Base-by-base conservation (phyloP, 2,329 filamentous ascomycete genomes). In the Fusarium sacchari region DNA sequence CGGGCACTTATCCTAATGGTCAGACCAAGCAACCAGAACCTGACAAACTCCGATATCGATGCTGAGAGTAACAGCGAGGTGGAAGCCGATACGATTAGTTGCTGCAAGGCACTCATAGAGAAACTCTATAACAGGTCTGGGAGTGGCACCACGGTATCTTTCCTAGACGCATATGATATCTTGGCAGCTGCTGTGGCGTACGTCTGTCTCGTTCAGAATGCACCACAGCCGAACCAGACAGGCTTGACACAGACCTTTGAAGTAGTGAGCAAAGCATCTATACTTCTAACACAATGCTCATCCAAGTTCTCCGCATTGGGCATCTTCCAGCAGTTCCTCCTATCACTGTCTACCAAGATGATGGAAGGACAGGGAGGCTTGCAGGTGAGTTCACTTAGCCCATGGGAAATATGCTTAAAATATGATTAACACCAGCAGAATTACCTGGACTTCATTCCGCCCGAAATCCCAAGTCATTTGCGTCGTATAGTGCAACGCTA, bases 211-310 rank as follows among this genome's bases (percentile, higher is more conserved):
- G 40, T 44, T 20, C 68, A 71, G 4, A 26, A 37, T 0, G 4
- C 36, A 24, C 28, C 63, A 0, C 46, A 56, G 6, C n/a, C 24
- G 1, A 55, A 46, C 1, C 69, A 72, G 6, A 26, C 44, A 6
- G 68, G 55, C 7, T 55, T 72, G 22, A 56, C 69, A 0, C 68
- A 72, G 5, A 72, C 47, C 0, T 72, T 72, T 10, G 68, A 72
- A 13, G 43, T 72, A n/a, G 53, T 69, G 20, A 72, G 63, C 26
- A 72, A 72, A 36, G 68, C 69, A 0, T 72, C 69, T 8, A 65
- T 72, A 6, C 4, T 72, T 0, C 40, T 72, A 0, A 72, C 69
- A 1, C 63, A 72, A 39, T 72, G 64, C 36, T 60, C 69, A 14
- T 68, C 64, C 5, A 61, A 42, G 2, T 72, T 72, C n/a, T 39